Evolutionary conservation across 2,329 filamentous ascomycete genomes (phyloP), one percentile per base, ranked within the genome.

Genomic region (Trichoderma simmonsii): DNA sequence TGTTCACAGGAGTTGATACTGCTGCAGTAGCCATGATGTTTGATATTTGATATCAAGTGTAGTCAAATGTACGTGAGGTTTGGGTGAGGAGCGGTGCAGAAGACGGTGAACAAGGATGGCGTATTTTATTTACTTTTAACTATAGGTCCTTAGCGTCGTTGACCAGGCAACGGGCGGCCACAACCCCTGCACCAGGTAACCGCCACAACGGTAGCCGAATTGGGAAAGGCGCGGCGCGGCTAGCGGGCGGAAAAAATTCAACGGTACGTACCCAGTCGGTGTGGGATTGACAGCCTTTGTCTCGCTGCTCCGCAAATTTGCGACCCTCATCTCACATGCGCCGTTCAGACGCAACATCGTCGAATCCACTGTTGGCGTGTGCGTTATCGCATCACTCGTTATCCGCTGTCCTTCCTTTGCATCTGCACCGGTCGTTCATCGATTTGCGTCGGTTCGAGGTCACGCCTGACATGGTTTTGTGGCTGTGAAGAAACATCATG

Each of bases 1-100:
- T 96, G 88, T 98, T 98, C 81, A 96, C 87, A 73, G 96, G 96
- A 73, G 96, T 98, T 79, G 94, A 93, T 83, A 98, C 90, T 80
- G 89, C 85, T 82, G 91, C 82, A 73, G 85, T 92, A 81, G 95
- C 94, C 95, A 98, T 98, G 81, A 78, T 75, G 63, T 57, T 57
- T 70, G 66, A 48, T 71, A 60, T 48, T 60, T 3, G 5, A 74
- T 70, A 74, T 75, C 71, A 66, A 76, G 67, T 72, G 73, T 64
- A 51, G 30, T 60, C 57, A 60, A 32, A 34, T 60, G 56, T 32
- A 12, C 4, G 9, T 21, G 15, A n/a, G 6, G 28, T 57, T 18
- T 34, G 57, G 32, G n/a, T 30, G 57, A 60, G 57, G 56, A 72
- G 48, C 75, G 51, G 72, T 76, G 72, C 76, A 74, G 73, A 78